A percentile compares a stretch with the other conserved stretches of the same genome.
These are phyloP conservation scores for Biscogniauxia sp. DNA, from an alignment of 2,329 filamentous ascomycete species.

Conservation along the genomic window DNA sequence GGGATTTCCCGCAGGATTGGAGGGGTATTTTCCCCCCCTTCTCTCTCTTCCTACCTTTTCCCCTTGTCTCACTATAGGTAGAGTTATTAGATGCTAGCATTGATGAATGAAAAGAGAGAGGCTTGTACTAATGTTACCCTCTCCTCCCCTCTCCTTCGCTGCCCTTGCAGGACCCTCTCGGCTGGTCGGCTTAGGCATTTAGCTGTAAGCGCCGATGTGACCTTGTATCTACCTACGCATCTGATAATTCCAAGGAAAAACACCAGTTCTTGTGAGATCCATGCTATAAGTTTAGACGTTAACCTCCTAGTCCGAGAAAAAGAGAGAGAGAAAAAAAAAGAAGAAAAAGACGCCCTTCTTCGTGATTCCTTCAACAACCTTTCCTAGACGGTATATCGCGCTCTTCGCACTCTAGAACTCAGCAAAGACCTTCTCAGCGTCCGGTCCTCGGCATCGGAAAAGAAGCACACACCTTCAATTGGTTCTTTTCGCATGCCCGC, in stretches of 20 bases:
- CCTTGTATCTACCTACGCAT: neutral
- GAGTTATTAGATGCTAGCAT: neutral
- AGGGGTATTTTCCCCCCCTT: no score
- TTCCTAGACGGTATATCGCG: neutral
- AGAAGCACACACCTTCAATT: neutral
- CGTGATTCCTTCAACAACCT: neutral
- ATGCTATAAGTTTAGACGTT: neutral
- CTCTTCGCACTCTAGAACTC: neutral
- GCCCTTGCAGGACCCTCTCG: neutral
- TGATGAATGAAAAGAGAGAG: neutral
- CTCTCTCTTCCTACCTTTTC: neutral
- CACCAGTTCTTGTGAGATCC: neutral
- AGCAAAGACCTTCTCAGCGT: neutral
- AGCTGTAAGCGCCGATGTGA: neutral
- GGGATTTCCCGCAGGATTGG: neutral
- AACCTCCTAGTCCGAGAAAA: neutral
- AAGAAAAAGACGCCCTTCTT: neutral
- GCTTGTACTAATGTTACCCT: neutral
- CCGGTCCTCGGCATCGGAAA: neutral
- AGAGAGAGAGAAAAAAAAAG: no score
- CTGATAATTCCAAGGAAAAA: neutral
- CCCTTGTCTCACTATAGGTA: neutral
- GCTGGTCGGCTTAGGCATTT: neutral
- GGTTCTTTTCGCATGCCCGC: neutral
- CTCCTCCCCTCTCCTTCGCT: no score